These are phyloP conservation scores for Kodamaea suecica DNA, from an alignment of 1,139 yeast genomes.

Conservation along the genomic window DNA sequence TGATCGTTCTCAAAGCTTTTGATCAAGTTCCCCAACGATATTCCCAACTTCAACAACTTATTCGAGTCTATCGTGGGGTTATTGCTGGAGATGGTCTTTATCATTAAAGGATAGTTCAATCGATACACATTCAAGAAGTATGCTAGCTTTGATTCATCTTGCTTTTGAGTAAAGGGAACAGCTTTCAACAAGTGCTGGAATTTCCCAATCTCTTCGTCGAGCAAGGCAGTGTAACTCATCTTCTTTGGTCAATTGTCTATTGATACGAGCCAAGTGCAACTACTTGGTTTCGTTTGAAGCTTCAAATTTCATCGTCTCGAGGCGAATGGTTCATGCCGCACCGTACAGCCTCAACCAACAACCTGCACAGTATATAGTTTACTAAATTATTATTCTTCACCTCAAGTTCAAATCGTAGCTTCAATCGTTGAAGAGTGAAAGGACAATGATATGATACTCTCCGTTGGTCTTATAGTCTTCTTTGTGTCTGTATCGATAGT, in stretches of 20 bases:
- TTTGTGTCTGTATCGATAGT: constrained; percentile 13
- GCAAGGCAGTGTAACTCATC: constrained; percentile 12
- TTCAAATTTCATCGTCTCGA: too few relatives aligned
- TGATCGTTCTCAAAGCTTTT: constrained; percentile 39
- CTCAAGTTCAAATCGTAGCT: too few relatives aligned
- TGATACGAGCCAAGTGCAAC: not conserved
- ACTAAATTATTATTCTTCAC: too few relatives aligned
- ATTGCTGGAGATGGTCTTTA: constrained; percentile 6
- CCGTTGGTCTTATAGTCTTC: constrained; percentile 4
- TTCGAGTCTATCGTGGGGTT: constrained; percentile 37
- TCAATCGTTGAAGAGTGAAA: too few relatives aligned
- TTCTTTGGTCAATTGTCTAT: not conserved
- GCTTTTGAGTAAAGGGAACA: constrained; percentile 31
- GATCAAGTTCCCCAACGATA: constrained; percentile 42
- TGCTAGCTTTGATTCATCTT: constrained; percentile 10
- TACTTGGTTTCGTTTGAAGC: not conserved
- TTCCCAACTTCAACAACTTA: constrained; percentile 41
- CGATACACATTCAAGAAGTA: constrained; percentile 35
- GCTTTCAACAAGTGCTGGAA: constrained; percentile 30
- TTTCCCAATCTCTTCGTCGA: constrained; percentile 28
- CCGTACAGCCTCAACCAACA: too few relatives aligned
- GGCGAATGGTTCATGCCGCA: too few relatives aligned
- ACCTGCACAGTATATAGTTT: too few relatives aligned
- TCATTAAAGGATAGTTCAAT: constrained; percentile 28
- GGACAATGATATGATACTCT: too few relatives aligned